These are phyloP conservation scores for Mucor plumbeus DNA, from an alignment of 371 early-diverging fungal genomes.

Conservation along the genomic window DNA sequence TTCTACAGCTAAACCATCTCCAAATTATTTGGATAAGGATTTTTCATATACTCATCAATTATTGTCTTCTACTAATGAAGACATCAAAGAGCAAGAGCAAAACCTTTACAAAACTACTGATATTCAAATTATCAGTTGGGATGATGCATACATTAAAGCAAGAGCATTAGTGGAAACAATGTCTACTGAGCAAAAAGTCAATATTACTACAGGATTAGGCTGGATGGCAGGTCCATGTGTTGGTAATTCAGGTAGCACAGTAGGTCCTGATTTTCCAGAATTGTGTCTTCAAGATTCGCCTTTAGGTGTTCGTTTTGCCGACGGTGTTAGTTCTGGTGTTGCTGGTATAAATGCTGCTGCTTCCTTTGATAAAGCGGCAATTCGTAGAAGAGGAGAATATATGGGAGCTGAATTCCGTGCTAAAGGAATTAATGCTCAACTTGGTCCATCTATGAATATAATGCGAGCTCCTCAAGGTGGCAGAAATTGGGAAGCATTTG, in stretches of 20 bases:
- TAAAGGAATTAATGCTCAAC: conserved; percentile 56
- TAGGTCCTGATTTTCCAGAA: conserved; percentile 57
- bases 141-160: conserved; percentile 47
- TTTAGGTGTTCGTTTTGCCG: conserved; percentile 53
- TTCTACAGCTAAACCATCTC: background rate
- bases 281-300: conserved; percentile 66
- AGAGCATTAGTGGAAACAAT: conserved; percentile 33
- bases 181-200: conserved; percentile 51
- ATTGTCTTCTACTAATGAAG: background rate
- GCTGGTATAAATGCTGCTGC: conserved; percentile 61
- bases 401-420: conserved; percentile 62
- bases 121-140: conserved; percentile 29
- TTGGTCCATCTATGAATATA: conserved; percentile 62
- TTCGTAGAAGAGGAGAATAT: conserved; percentile 53
- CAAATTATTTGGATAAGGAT: background rate
- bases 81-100: background rate
- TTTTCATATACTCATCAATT: conserved; percentile 8
- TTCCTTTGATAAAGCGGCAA: conserved; percentile 56
- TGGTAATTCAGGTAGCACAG: conserved; percentile 50
- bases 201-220: conserved; percentile 58
- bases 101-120: too few species aligned
- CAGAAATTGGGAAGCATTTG: conserved; percentile 68
- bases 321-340: conserved; percentile 54
- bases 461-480: conserved; percentile 54
- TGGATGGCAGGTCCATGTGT: conserved; percentile 51